phyloP scores from a whole-genome alignment of 257 asterid species.

The Mentha longifolia region DNA sequence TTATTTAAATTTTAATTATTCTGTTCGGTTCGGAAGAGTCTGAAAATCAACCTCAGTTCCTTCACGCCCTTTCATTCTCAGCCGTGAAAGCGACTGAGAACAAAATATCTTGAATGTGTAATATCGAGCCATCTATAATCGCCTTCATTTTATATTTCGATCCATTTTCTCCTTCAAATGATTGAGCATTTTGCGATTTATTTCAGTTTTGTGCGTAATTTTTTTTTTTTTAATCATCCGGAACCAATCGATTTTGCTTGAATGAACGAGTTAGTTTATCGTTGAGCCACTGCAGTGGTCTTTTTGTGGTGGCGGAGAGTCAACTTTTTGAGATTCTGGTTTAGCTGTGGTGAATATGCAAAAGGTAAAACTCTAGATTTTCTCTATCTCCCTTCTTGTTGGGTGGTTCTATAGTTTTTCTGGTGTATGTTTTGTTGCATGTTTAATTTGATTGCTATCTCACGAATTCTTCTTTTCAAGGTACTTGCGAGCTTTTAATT shows the following conservation, averaged over 20 bases:
- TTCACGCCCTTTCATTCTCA: conserved; percentile 23
- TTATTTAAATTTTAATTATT: no score
- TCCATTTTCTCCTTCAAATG: conserved; percentile 28
- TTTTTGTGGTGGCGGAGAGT: conserved; percentile 19
- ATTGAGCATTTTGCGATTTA: conserved; percentile 6
- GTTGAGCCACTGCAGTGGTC: not conserved
- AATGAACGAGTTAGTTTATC: conserved; percentile 35
- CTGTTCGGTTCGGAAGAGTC: no score
- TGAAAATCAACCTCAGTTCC: conserved; percentile 48
- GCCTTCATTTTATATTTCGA: conserved; percentile 18
- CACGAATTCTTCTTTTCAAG: not conserved
- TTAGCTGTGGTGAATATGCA: conserved; percentile 39
- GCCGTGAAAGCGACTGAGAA: conserved; percentile 36
- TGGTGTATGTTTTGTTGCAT: not conserved
- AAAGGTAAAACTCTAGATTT: conserved; percentile 51
- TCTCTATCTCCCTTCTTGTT: not conserved
- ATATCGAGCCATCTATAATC: not conserved
- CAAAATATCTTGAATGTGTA: not conserved
- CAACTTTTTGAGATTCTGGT: conserved; percentile 16
- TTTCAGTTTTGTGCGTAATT: conserved; percentile 18
- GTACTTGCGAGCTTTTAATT: not conserved
- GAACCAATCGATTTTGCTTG: conserved; percentile 32
- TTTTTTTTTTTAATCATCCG: not conserved
- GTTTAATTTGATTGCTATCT: conserved; percentile 17
- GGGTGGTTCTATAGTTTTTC: not conserved